Evolutionary conservation across 2,329 filamentous ascomycete genomes (phyloP).

Genomic region (Verticillium dahliae): DNA sequence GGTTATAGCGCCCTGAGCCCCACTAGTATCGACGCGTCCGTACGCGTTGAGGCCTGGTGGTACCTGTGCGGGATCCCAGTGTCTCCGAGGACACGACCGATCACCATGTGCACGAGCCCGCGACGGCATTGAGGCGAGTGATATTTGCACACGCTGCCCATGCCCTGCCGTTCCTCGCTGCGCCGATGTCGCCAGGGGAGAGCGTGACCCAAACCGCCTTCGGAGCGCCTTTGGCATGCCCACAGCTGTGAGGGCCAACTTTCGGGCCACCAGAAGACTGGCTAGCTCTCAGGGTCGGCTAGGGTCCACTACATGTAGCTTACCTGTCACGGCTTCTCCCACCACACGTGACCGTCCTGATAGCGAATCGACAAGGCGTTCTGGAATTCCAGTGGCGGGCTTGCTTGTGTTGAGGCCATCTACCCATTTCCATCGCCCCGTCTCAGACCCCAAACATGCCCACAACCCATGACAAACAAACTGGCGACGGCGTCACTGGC

Average conservation of each 20-base stretch:
- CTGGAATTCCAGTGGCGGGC: background rate
- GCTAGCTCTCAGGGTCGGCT: background rate
- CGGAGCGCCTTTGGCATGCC: background rate
- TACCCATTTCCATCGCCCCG: background rate
- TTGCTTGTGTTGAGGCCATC: background rate
- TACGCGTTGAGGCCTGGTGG: background rate
- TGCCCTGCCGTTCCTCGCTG: background rate
- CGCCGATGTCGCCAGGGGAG: background rate
- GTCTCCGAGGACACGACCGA: background rate
- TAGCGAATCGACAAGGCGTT: background rate
- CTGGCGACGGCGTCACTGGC: background rate
- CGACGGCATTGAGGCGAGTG: background rate
- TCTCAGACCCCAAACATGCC: background rate
- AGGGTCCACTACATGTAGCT: background rate
- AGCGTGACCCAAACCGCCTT: background rate
- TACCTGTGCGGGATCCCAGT: background rate
- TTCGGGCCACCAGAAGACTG: background rate
- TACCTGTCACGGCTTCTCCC: background rate
- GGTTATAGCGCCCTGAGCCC: background rate
- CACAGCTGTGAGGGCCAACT: background rate
- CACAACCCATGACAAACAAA: background rate
- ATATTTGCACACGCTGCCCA: background rate
- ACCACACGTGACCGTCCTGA: background rate
- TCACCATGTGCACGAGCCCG: background rate
- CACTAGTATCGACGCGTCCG: background rate